Conservation (phyloP, 2,329 filamentous ascomycete genomes). For the Pleoardoris graminearum region DNA sequence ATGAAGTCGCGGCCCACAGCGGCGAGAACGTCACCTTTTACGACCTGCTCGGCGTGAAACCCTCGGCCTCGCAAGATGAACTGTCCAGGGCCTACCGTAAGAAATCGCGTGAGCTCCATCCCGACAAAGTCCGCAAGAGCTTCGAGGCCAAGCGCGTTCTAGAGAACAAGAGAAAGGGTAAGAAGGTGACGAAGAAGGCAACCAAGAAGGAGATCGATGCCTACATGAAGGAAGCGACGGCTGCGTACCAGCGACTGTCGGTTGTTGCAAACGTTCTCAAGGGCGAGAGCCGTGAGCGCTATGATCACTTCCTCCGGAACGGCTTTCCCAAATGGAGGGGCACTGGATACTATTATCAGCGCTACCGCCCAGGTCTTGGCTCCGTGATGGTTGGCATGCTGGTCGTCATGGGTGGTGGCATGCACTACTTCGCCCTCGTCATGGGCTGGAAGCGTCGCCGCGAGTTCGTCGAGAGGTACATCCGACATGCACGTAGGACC, state of each 20-base stretch:
- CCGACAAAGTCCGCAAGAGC: conserved; percentile 90
- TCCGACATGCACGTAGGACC: conserved; percentile 81
- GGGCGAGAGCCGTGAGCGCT: conserved; percentile 78
- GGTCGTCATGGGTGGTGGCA: conserved; percentile 77
- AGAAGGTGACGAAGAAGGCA: conserved; percentile 69
- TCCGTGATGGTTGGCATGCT: conserved; percentile 82
- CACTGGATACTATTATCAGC: conserved; percentile 96
- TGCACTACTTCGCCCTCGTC: conserved; percentile 84
- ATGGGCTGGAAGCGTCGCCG: conserved; percentile 87
- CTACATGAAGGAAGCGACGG: conserved; percentile 77
- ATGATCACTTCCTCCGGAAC: conserved; percentile 90
- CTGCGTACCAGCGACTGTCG: conserved; percentile 81
- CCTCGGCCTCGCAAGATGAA: conserved; percentile 77
- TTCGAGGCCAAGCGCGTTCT: conserved; percentile 69
- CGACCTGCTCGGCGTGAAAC: conserved; percentile 79
- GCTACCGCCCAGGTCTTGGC: conserved; percentile 87
- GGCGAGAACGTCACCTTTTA: conserved; percentile 87
- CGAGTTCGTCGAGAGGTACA: conserved; percentile 90
- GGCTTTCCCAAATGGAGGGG: conserved; percentile 97
- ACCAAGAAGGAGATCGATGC: conserved; percentile 74
- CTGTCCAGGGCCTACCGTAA: conserved; percentile 94
- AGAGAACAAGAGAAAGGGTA: conserved; percentile 57
- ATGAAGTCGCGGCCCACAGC: conserved; percentile 78
- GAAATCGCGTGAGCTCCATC: conserved; percentile 80
- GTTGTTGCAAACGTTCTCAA: conserved; percentile 85